Percentiles rank a stretch among this genome's conserved stretches.
These are phyloP conservation scores for Conticribra guillardii DNA, from an alignment of 108 stramenopile genomes.

Conservation along the genomic window DNA sequence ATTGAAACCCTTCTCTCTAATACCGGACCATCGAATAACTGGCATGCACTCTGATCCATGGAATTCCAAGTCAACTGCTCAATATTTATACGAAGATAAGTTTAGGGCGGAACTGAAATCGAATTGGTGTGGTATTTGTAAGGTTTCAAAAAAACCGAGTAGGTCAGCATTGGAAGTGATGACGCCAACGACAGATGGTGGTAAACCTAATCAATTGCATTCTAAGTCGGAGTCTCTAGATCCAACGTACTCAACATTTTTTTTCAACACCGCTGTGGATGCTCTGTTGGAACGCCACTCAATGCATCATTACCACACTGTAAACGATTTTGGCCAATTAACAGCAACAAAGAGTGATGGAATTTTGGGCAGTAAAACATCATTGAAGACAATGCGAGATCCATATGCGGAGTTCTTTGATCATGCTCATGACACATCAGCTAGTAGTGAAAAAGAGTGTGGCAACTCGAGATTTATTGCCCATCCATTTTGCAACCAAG, in stretches of 20 bases:
- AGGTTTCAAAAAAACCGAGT: background rate
- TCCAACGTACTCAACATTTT: too few species aligned
- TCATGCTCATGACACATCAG: slow-evolving; percentile 46
- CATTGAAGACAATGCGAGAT: slow-evolving; percentile 49
- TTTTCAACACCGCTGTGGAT: background rate
- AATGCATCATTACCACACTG: slow-evolving; percentile 26
- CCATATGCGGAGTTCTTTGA: slow-evolving; percentile 88
- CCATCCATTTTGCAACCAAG: slow-evolving; percentile 13
- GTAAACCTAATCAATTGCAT: too few species aligned
- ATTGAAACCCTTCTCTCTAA: slow-evolving; percentile 20
- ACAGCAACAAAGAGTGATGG: too few species aligned
- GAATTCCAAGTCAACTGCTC: slow-evolving; percentile 27
- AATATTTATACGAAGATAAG: slow-evolving; percentile 26
- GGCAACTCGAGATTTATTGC: slow-evolving; percentile 16
- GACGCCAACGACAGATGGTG: too few species aligned
- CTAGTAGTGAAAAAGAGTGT: slow-evolving; percentile 24
- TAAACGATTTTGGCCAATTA: background rate
- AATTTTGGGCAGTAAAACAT: slow-evolving; percentile 3
- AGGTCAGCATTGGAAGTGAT: too few species aligned
- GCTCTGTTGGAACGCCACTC: slow-evolving; percentile 15
- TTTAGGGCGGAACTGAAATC: slow-evolving; percentile 22
- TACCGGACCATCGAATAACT: slow-evolving; percentile 46
- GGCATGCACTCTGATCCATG: slow-evolving; percentile 24
- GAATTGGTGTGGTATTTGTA: background rate
- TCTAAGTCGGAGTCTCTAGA: too few species aligned